Evolutionary conservation across 805 yeast species (phyloP), one percentile per base, ranked within the genome.

Genomic region (Ogataea saltuana): DNA sequence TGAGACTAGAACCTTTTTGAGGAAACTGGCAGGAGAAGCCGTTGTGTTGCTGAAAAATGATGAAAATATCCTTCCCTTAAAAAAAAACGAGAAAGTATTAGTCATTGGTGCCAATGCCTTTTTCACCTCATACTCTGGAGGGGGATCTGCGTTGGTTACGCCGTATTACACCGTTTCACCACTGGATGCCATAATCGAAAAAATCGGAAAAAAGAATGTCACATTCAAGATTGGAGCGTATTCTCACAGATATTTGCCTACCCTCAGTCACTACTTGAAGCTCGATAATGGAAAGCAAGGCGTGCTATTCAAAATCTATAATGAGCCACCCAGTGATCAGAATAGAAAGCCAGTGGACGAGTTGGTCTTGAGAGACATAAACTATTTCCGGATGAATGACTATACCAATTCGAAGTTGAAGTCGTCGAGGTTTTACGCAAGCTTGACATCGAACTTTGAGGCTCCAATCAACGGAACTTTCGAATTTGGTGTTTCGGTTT

Each of bases 31-130:
- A 15, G 68, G 57, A n/a, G 81, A 80, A 39, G 63, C 80, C 1
- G 69, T 76, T 39, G 85, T 81, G 6, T 60, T 81, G 44, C 67
- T 81, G 60, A 78, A 79, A 56, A 81, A 81, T 55, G 78, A 77
- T 16, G 45, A 60, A 33, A 48, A 54, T 3, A 61, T 58, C 4
- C 82, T 59, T 5, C 86, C 86, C 1, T 64, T 81, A 36, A 54
- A 64, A 29, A 71, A 67, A 49, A 45, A 51, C 5, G 69, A 69
- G 16, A 63, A 55, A 4, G 65, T 71, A 25, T 76, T 78, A 1
- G 73, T 81, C 15, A 75, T 81, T 53, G 87, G 86, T 6, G 36
- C 49, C 9, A 45, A 45, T 23, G 49, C 49, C 13, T 9, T 37
- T 2, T 33, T 25, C 37, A 33, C 49, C 7, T 19, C 72, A 15